A percentile compares a stretch with the other conserved stretches of the same genome.
Conservation (phyloP, 2,329 filamentous ascomycete species). For the Cylindrodendrum hubeiense region DNA sequence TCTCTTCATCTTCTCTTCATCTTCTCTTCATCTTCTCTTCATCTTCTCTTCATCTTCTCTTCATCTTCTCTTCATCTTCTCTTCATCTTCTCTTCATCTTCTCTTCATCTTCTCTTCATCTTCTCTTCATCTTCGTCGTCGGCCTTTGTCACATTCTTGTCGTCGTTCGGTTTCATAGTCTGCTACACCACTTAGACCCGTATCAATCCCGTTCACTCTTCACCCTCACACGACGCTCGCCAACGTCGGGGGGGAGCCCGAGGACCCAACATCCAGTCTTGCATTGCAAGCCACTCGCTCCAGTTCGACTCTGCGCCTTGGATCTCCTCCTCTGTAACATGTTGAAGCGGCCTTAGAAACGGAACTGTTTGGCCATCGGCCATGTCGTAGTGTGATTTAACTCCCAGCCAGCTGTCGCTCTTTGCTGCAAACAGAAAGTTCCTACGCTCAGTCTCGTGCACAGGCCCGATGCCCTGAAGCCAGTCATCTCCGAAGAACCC, state of each 20-base stretch:
- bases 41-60: not conserved
- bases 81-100: not conserved
- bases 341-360: conserved; percentile 86
- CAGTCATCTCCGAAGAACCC: conserved; percentile 98
- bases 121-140: not conserved
- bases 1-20: not conserved
- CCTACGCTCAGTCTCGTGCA: conserved; percentile 89
- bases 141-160: not conserved
- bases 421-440: conserved; percentile 98
- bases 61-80: not conserved
- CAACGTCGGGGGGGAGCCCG: conserved; percentile 67
- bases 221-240: conserved; percentile 44
- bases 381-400: conserved; percentile 94
- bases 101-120: not conserved
- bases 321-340: conserved; percentile 83
- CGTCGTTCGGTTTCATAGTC: not conserved
- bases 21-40: not conserved
- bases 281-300: conserved; percentile 97
- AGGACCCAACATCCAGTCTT: conserved; percentile 98
- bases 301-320: conserved; percentile 84
- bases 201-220: conserved; percentile 46
- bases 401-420: conserved; percentile 87
- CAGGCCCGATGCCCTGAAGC: conserved; percentile 79
- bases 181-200: not conserved
- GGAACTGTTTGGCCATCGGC: conserved; percentile 85